phyloP scores from a whole-genome alignment of 768 basidiomycete species.

The Leucosporidium creatinivorum region DNA sequence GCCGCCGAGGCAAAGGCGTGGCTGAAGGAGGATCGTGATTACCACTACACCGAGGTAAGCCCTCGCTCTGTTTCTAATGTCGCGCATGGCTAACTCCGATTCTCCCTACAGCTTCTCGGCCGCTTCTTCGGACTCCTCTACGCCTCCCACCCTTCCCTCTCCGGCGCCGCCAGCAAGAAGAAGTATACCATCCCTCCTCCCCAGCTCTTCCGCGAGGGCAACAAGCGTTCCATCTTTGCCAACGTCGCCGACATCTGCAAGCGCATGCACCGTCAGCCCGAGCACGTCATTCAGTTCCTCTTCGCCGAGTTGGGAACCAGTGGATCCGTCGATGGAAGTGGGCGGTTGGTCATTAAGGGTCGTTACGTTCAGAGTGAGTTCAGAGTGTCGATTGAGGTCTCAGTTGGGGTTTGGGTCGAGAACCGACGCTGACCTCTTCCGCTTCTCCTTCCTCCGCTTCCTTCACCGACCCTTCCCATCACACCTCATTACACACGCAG shows the following conservation, averaged over 20 bases:
- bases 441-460: background rate
- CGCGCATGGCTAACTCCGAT: background rate
- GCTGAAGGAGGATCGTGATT: constrained; percentile 81
- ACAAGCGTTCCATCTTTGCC: constrained; percentile 94
- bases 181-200: constrained; percentile 92
- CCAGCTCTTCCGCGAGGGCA: constrained; percentile 86
- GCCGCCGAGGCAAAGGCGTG: constrained; percentile 69
- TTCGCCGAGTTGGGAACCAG: constrained; percentile 98
- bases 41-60: constrained; percentile 83
- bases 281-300: constrained; percentile 93
- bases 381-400: too few species aligned
- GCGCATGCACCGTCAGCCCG: constrained; percentile 94
- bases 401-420: too few species aligned
- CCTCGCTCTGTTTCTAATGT: too few species aligned
- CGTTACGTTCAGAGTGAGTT: constrained; percentile 77
- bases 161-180: constrained; percentile 64
- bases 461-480: too few species aligned
- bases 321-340: constrained; percentile 85
- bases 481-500: background rate
- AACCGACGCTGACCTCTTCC: background rate
- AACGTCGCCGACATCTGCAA: constrained; percentile 97
- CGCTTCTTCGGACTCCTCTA: constrained; percentile 89
- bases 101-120: constrained; percentile 61
- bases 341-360: constrained; percentile 91
- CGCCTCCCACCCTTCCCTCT: constrained; percentile 83